Conservation (phyloP, 768 basidiomycete species). For the Tubosaeta brunneosetosa region DNA sequence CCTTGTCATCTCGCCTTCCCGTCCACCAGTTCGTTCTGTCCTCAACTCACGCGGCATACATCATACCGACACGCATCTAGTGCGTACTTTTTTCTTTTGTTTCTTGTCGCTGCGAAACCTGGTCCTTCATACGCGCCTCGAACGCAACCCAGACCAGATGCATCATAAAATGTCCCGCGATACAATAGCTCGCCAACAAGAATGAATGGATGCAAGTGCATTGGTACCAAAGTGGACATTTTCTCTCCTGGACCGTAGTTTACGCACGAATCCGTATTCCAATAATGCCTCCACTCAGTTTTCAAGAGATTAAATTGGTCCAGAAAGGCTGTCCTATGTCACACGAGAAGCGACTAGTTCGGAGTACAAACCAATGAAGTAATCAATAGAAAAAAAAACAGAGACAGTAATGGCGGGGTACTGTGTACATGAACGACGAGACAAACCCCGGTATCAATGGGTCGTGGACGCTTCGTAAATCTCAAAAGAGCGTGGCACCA, state of each 20-base stretch:
- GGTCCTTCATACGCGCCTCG: too few species aligned
- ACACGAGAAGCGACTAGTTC: background rate
- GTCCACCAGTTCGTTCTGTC: background rate
- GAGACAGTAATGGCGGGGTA: constrained; percentile 9
- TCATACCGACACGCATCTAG: background rate
- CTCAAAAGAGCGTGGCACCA: constrained; percentile 46
- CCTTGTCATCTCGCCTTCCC: background rate
- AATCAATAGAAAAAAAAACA: background rate
- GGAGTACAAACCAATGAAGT: background rate
- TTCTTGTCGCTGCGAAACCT: too few species aligned
- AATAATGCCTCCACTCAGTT: background rate
- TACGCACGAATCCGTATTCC: too few species aligned
- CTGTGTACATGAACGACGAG: constrained; percentile 14
- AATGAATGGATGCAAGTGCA: too few species aligned
- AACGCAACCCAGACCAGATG: too few species aligned
- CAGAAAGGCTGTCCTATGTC: background rate
- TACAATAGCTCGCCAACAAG: too few species aligned
- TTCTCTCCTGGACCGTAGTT: too few species aligned
- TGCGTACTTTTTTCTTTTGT: too few species aligned
- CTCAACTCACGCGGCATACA: background rate
- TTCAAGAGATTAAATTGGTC: background rate
- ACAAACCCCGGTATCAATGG: constrained; percentile 6
- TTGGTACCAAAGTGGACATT: too few species aligned
- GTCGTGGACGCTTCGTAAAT: constrained; percentile 8
- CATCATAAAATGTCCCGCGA: too few species aligned